Evolutionary conservation across 352 stramenopile genomes (phyloP), one percentile per base, ranked within the genome.

Genomic region (Globisporangium splendens): DNA sequence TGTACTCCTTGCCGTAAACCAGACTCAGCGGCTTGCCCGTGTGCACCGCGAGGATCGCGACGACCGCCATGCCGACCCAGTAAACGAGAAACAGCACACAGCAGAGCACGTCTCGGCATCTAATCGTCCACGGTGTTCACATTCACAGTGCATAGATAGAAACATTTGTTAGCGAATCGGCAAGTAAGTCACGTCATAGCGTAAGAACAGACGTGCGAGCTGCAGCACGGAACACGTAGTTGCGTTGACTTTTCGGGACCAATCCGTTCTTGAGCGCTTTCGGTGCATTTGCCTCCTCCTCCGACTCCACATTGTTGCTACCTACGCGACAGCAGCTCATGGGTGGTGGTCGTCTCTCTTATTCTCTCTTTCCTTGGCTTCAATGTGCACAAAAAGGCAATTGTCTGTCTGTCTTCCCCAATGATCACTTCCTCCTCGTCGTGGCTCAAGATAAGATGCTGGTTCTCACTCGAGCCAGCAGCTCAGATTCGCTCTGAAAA

Each of bases 1-100:
- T 91, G 56, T 89, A 91, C 65, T 96, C 88, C 51, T 75, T 82
- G 8, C 77, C 88, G 58, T 91, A 96, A 20, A 95, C 66, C 13
- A 96, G 64, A 38, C 79, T 88, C 18, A 91, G 57, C 8, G 87
- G 76, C 50, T 92, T 73, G 14, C 88, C 88, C 2, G 79, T 78
- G 20, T 86, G 63, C 24, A 92, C 39, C 1, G 77, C 81, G 8
- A 93, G 33, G 54, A 89, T 70, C 13, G 80, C 77, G 41, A 96
- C 61, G 6, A 89, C 59, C 12, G 44, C 79, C 83, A 94, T 95
- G 28, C 86, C 83, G 24, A 93, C 44, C 86, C 86, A 95, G 67
- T 91, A 95, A 39, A 91, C 75, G n/a, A 91, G 43, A 58, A 96
- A 96, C 20, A 94, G 56, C 11, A 91, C 54, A 22, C 84, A 88